Conservation (phyloP, 2,329 filamentous ascomycete genomes). For the Huntiella abstrusa region DNA sequence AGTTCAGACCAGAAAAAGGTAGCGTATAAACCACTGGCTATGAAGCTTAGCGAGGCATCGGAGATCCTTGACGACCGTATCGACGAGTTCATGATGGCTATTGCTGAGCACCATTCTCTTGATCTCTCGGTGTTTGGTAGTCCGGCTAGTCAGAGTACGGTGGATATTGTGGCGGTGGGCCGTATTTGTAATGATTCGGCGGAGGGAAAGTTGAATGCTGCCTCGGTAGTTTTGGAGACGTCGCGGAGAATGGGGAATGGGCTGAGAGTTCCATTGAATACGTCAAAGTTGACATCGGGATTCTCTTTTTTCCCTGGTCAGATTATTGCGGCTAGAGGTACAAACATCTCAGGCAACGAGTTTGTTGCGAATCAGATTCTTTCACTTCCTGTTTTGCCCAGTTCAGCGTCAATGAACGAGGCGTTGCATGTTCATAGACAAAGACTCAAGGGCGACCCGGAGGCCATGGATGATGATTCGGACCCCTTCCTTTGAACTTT, state of each 20-base stretch:
- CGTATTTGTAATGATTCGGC: conserved; percentile 73
- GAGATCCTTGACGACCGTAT: conserved; percentile 91
- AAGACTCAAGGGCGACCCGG: conserved; percentile 44
- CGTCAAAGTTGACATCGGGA: conserved; percentile 39
- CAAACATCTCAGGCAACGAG: conserved; percentile 67
- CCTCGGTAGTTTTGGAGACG: conserved; percentile 74
- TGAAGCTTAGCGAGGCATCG: conserved; percentile 84
- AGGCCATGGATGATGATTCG: conserved; percentile 36
- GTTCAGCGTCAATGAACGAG: conserved; percentile 48
- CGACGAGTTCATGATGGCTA: conserved; percentile 62
- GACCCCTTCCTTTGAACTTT: conserved; percentile 35
- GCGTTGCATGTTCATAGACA: conserved; percentile 51
- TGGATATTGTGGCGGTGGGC: conserved; percentile 75
- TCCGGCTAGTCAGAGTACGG: conserved; percentile 66
- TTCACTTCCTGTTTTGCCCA: conserved; percentile 52
- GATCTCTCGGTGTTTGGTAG: conserved; percentile 73
- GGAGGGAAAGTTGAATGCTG: conserved; percentile 72
- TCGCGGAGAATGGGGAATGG: conserved; percentile 71
- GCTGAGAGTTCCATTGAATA: conserved; percentile 58
- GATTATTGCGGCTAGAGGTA: conserved; percentile 71
- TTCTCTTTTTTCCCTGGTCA: conserved; percentile 91
- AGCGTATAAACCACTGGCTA: conserved; percentile 76
- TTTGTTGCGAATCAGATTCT: conserved; percentile 68
- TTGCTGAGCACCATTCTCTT: conserved; percentile 56
- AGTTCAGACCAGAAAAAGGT: conserved; percentile 84